Conservation (phyloP, 2,329 filamentous ascomycete genomes). For the Botrytis sinoallii region DNA sequence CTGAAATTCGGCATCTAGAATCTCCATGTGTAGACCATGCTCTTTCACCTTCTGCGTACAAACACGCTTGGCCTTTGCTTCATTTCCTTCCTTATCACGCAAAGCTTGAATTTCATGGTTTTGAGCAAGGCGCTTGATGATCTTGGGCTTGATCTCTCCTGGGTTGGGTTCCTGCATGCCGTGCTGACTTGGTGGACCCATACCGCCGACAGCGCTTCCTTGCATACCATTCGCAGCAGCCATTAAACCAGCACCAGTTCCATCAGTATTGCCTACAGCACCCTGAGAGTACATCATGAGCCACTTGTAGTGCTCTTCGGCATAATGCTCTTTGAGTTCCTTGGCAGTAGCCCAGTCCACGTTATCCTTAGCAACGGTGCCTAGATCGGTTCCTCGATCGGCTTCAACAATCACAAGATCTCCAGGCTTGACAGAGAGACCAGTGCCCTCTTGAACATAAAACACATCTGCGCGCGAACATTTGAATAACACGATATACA, state of each 20-base stretch:
- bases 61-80: slow-evolving; percentile 94
- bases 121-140: slow-evolving; percentile 93
- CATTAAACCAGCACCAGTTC: slow-evolving; percentile 59
- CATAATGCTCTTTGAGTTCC: slow-evolving; percentile 84
- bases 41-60: slow-evolving; percentile 97
- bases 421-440: slow-evolving; percentile 82
- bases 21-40: slow-evolving; percentile 95
- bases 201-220: slow-evolving; percentile 71
- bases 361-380: slow-evolving; percentile 85
- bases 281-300: slow-evolving; percentile 97
- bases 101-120: slow-evolving; percentile 85
- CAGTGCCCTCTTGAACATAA: slow-evolving; percentile 94
- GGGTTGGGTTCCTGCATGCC: slow-evolving; percentile 68
- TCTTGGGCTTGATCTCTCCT: slow-evolving; percentile 85
- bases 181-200: slow-evolving; percentile 72
- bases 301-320: slow-evolving; percentile 96
- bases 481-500: slow-evolving; percentile 95
- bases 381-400: slow-evolving; percentile 91
- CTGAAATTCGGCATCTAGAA: slow-evolving; percentile 96
- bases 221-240: slow-evolving; percentile 61
- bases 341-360: slow-evolving; percentile 86
- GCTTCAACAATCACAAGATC: slow-evolving; percentile 97
- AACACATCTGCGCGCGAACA: slow-evolving; percentile 94
- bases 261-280: slow-evolving; percentile 60
- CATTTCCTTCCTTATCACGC: slow-evolving; percentile 93